Evolutionary conservation across 1,284 basidiomycete species (phyloP).

Genomic region (Irpex rosettiformis): DNA sequence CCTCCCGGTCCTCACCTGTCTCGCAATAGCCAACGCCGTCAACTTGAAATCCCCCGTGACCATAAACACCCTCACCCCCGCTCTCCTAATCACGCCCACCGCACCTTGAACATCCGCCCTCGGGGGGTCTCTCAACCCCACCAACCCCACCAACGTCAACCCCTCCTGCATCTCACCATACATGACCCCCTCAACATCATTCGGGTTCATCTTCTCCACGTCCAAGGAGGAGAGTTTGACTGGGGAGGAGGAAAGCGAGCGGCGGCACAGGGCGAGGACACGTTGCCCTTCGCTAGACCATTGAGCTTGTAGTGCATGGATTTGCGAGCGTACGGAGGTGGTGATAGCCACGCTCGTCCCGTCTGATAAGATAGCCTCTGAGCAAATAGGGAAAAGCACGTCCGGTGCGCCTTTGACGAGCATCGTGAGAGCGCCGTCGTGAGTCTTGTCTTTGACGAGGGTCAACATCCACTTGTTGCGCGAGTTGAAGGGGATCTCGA

Average conservation of each 20-base stretch:
- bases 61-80: slow-evolving; percentile 66
- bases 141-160: slow-evolving; percentile 57
- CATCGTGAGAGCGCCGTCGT: slow-evolving; percentile 28
- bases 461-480: slow-evolving; percentile 69
- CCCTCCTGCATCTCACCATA: slow-evolving; percentile 36
- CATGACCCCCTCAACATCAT: slow-evolving; percentile 35
- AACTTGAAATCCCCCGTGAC: slow-evolving; percentile 63
- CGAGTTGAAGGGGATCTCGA: slow-evolving; percentile 58
- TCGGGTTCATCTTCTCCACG: slow-evolving; percentile 26
- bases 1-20: slow-evolving; percentile 50
- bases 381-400: slow-evolving; percentile 48
- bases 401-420: slow-evolving; percentile 60
- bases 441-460: slow-evolving; percentile 23
- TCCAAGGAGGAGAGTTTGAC: slow-evolving; percentile 27
- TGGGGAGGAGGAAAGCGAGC: slow-evolving; percentile 22
- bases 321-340: slow-evolving; percentile 18
- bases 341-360: slow-evolving; percentile 34
- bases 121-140: slow-evolving; percentile 65
- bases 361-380: slow-evolving; percentile 36
- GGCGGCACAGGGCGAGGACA: slow-evolving; percentile 47
- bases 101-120: slow-evolving; percentile 56
- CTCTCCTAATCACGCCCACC: slow-evolving; percentile 46
- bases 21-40: slow-evolving; percentile 60
- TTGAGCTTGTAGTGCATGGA: slow-evolving; percentile 39
- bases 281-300: slow-evolving; percentile 61